Evolutionary conservation across 2,329 filamentous ascomycete genomes (phyloP).

Genomic region (Aspergillus texensis): DNA sequence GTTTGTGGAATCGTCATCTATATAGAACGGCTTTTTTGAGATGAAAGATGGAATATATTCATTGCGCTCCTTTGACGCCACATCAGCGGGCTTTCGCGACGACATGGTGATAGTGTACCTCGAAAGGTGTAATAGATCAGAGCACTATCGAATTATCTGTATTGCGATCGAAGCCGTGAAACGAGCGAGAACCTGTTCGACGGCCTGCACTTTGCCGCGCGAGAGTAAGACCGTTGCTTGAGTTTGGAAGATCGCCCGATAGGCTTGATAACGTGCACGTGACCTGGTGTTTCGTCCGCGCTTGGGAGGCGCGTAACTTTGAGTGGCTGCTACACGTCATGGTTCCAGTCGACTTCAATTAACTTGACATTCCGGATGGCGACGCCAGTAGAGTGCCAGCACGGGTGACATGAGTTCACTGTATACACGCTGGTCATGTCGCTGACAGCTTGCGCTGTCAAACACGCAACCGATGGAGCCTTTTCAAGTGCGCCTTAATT

Average conservation of each 20-base stretch:
- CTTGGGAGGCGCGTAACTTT: constrained; percentile 20
- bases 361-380: not conserved
- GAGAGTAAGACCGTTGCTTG: not conserved
- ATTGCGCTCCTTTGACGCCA: constrained; percentile 81
- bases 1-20: constrained; percentile 72
- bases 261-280: constrained; percentile 25
- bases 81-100: constrained; percentile 55
- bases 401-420: constrained; percentile 12
- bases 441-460: constrained; percentile 26
- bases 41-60: constrained; percentile 99
- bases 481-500: constrained; percentile 91
- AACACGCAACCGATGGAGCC: constrained; percentile 59
- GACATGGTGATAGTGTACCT: constrained; percentile 26
- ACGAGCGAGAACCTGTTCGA: not conserved
- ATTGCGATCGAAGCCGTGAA: not conserved
- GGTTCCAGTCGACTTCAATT: not conserved
- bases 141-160: not conserved
- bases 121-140: not conserved
- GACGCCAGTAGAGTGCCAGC: not conserved
- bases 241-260: constrained; percentile 11
- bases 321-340: constrained; percentile 15
- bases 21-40: constrained; percentile 96
- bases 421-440: constrained; percentile 24
- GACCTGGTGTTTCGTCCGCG: constrained; percentile 32
- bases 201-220: not conserved